Conservation (phyloP, 2,329 filamentous ascomycete species). For the Albophoma yamanashiensis region DNA sequence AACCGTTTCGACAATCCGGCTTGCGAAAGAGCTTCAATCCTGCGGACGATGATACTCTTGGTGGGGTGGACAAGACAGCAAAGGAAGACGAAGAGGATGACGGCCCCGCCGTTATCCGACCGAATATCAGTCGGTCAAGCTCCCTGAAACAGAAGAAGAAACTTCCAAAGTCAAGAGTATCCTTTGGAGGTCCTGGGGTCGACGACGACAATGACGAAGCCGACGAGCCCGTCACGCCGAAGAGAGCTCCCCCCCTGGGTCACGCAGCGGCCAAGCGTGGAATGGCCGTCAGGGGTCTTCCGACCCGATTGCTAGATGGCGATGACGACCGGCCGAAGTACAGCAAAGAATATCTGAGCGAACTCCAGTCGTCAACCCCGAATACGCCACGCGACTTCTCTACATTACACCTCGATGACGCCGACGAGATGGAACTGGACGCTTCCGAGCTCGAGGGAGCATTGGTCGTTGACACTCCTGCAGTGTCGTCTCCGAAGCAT, state of each 20-base stretch:
- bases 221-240: conserved; percentile 45
- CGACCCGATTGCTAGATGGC: conserved; percentile 38
- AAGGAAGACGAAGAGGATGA: conserved; percentile 32
- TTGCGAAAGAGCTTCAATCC: conserved; percentile 45
- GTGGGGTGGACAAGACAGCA: conserved; percentile 9
- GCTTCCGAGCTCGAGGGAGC: conserved; percentile 52
- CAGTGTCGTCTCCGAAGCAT: conserved; percentile 16
- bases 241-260: conserved; percentile 53
- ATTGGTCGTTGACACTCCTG: conserved; percentile 46
- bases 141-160: conserved; percentile 59
- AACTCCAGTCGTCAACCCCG: conserved; percentile 77
- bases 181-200: conserved; percentile 54
- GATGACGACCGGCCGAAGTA: conserved; percentile 69
- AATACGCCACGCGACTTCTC: conserved; percentile 62
- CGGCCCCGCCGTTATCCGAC: conserved; percentile 38
- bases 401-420: conserved; percentile 30
- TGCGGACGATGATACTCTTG: conserved; percentile 22
- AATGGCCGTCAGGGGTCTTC: conserved; percentile 36
- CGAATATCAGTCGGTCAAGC: conserved; percentile 32
- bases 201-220: conserved; percentile 41
- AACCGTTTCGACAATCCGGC: conserved; percentile 46
- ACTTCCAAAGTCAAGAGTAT: conserved; percentile 46
- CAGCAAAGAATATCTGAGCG: conserved; percentile 75
- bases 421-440: conserved; percentile 45
- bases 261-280: conserved; percentile 49